These are phyloP conservation scores for Colletotrichum siamense DNA, from an alignment of 2,329 filamentous ascomycete species.

Conservation along the genomic window DNA sequence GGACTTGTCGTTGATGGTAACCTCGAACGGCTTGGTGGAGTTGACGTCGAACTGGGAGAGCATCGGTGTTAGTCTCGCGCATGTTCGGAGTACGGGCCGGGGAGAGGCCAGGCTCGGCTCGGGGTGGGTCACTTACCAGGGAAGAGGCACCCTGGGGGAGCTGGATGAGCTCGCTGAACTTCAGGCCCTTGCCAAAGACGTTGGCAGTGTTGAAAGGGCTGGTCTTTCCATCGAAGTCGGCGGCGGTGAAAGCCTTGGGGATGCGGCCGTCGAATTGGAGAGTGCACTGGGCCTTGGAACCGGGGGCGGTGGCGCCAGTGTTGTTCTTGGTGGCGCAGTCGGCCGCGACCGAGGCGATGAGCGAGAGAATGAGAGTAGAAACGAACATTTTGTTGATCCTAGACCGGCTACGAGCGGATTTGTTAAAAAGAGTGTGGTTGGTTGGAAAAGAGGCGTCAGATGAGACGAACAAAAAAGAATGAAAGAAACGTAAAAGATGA, in stretches of 20 bases:
- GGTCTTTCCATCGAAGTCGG: slow-evolving; percentile 48
- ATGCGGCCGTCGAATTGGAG: slow-evolving; percentile 54
- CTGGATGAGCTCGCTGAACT: slow-evolving; percentile 55
- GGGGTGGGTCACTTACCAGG: slow-evolving; percentile 35
- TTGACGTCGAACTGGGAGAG: slow-evolving; percentile 45
- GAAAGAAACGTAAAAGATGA: slow-evolving; percentile 8
- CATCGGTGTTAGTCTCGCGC: background rate
- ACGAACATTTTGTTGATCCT: slow-evolving; percentile 15
- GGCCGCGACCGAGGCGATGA: slow-evolving; percentile 11
- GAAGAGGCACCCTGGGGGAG: slow-evolving; percentile 47
- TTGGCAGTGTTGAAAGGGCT: slow-evolving; percentile 56
- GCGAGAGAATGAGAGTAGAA: slow-evolving; percentile 16
- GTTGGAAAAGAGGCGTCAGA: background rate
- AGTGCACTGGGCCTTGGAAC: slow-evolving; percentile 33
- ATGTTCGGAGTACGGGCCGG: slow-evolving; percentile 6
- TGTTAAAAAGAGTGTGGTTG: slow-evolving; percentile 13
- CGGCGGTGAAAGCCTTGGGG: slow-evolving; percentile 38
- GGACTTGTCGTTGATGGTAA: slow-evolving; percentile 62
- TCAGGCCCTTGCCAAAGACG: slow-evolving; percentile 58
- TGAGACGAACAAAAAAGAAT: slow-evolving; percentile 17
- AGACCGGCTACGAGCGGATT: slow-evolving; percentile 16
- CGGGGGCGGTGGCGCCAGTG: slow-evolving; percentile 5
- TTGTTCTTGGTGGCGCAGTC: slow-evolving; percentile 3
- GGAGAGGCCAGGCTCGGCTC: background rate
- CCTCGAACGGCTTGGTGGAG: slow-evolving; percentile 50